Evolutionary conservation across 352 stramenopile species (phyloP), one percentile per base, ranked within the genome.

Genomic region (Globisporangium spiculum): DNA sequence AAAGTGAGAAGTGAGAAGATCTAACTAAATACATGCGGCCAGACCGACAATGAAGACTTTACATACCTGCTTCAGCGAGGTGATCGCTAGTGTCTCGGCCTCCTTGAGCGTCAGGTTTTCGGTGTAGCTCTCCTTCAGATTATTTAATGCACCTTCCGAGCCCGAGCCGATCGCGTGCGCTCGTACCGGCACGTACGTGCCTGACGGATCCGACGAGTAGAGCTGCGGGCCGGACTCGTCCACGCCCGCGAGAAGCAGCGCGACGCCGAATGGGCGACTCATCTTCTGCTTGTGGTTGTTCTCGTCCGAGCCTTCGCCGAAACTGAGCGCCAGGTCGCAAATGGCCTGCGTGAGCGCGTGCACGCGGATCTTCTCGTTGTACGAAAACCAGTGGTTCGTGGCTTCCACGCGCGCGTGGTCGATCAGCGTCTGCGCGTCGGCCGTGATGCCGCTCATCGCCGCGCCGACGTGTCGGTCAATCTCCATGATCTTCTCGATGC

Each of bases 401-500:
- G 97, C 97, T 75, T 99, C 98, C 27, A 99, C 96, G 70, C 98
- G 89, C 9, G 98, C 98, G 89, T 99, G 98, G 84, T 99, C 98
- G 30, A 99, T 96, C 67, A 99, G 79, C 22, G 98, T 99, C 75
- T 98, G 88, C 16, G 97, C 98, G 80, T 99, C 98, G 41, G 97
- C 97, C 18, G 99, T 98, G 55, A 99, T 90, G 58, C 98, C 98
- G 72, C 93, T 99, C 97, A 99, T 99, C 68, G 98, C 98, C 34
- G 92, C 97, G 34, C 98, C 98, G 57, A 99, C 90, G 81, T 99
- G 97, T 12, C 81, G 85, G 78, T 99, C 98, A 69, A 99, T 97
- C 78, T 99, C 97, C 77, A 99, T 97, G 80, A 99, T 99, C 85
- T 99, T 99, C 76, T 99, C 97, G 54, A 99, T 98, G 75, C 93